phyloP scores from a whole-genome alignment of 495 filamentous ascomycete species.

The Tuber brumale region DNA sequence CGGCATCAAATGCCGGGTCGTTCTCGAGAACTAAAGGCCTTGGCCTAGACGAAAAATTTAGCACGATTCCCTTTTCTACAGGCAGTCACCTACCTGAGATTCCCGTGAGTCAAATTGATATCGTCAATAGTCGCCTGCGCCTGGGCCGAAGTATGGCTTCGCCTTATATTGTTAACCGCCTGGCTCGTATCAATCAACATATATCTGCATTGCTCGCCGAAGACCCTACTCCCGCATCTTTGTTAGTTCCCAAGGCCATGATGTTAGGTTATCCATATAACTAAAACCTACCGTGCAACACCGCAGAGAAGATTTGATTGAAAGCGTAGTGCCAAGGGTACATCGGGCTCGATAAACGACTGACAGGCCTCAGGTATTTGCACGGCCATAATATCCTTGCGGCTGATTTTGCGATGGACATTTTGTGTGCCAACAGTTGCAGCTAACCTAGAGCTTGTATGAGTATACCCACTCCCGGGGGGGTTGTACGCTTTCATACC shows the following conservation, averaged over 20 bases:
- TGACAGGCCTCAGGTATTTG: constrained; percentile 78
- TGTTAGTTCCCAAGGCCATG: background rate
- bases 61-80: background rate
- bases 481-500: constrained; percentile 51
- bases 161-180: constrained; percentile 1
- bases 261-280: background rate
- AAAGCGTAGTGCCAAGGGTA: constrained; percentile 83
- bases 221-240: background rate
- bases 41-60: background rate
- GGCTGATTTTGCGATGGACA: constrained; percentile 63
- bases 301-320: constrained; percentile 78
- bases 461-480: constrained; percentile 1
- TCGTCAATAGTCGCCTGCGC: constrained; percentile 67
- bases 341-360: constrained; percentile 74
- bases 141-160: constrained; percentile 19
- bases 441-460: constrained; percentile 61
- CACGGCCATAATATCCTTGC: constrained; percentile 84
- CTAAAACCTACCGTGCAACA: constrained; percentile 3
- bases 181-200: constrained; percentile 56
- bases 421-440: constrained; percentile 79
- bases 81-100: background rate
- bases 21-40: constrained; percentile 56
- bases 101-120: constrained; percentile 41
- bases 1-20: constrained; percentile 79
- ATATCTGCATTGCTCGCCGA: constrained; percentile 46